Evolutionary conservation across 176 grass and related monocot genomes (phyloP).

Genomic region (Secale cereale): DNA sequence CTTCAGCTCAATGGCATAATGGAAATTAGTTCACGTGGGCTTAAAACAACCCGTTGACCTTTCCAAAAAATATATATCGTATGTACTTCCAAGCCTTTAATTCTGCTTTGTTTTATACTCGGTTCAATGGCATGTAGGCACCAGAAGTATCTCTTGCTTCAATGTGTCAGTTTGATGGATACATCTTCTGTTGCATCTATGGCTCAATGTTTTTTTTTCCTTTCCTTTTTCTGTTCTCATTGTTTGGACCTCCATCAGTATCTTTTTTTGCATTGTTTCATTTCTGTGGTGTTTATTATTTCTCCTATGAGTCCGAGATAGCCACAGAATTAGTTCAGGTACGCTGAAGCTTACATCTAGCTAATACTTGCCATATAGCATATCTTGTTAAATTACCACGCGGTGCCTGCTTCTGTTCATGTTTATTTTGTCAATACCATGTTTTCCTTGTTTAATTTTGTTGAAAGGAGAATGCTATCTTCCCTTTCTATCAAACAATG

Average conservation of each 20-base stretch:
- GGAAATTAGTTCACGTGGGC: neutral
- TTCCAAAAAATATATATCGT: neutral
- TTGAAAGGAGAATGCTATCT: neutral
- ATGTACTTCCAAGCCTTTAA: neutral
- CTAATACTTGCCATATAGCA: neutral
- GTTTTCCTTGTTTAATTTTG: neutral
- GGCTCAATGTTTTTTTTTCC: neutral
- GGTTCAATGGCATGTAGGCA: neutral
- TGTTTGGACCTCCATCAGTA: neutral
- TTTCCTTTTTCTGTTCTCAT: neutral
- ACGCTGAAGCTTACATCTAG: neutral
- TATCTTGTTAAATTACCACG: neutral
- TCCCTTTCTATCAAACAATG: neutral
- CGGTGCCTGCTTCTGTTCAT: neutral
- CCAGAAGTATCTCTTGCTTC: conserved; percentile 10
- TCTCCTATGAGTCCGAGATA: neutral
- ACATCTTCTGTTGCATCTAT: neutral
- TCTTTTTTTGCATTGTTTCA: neutral
- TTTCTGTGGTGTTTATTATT: neutral
- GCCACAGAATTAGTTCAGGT: neutral
- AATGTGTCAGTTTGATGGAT: neutral
- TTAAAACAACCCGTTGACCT: neutral
- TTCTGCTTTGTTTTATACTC: conserved; percentile 4
- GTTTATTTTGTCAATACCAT: neutral
- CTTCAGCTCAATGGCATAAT: neutral